Percentiles rank a stretch among this genome's conserved stretches.
Conservation (phyloP, 176 grass and related monocot species). For the Alloteropsis semialata region DNA sequence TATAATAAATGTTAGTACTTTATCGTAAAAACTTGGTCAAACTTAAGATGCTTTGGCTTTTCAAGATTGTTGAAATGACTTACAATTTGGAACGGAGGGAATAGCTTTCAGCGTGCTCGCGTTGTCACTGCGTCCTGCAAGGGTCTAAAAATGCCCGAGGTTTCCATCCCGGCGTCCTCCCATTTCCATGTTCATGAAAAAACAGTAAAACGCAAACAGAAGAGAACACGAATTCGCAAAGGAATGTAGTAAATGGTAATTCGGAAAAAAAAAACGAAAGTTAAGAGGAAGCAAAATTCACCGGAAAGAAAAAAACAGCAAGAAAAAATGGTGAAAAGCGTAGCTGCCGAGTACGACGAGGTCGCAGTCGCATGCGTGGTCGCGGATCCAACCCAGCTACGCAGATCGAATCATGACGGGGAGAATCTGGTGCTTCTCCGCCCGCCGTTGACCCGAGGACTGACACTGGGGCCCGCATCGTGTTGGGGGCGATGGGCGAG, state of each 20-base stretch:
- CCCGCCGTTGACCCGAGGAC: constrained; percentile 22
- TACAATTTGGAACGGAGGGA: no score
- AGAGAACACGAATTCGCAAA: background rate
- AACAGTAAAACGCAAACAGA: background rate
- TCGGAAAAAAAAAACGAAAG: background rate
- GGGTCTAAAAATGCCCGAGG: background rate
- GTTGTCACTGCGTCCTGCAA: background rate
- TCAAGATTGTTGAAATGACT: no score
- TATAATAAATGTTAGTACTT: no score
- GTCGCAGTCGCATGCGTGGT: background rate
- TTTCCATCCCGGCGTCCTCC: background rate
- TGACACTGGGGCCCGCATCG: background rate
- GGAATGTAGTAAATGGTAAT: background rate
- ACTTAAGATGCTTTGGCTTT: no score
- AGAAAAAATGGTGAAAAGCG: background rate
- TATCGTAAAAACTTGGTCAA: no score
- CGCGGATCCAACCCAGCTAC: background rate
- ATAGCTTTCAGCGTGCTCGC: background rate
- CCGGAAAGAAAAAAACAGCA: background rate
- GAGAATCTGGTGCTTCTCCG: constrained; percentile 8
- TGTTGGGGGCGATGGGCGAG: background rate
- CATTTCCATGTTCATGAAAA: background rate
- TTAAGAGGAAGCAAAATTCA: background rate
- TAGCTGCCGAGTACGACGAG: background rate
- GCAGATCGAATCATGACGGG: constrained; percentile 27